phyloP scores from a whole-genome alignment of 345 rosid genomes.

The Eucalyptus erythrocorys region DNA sequence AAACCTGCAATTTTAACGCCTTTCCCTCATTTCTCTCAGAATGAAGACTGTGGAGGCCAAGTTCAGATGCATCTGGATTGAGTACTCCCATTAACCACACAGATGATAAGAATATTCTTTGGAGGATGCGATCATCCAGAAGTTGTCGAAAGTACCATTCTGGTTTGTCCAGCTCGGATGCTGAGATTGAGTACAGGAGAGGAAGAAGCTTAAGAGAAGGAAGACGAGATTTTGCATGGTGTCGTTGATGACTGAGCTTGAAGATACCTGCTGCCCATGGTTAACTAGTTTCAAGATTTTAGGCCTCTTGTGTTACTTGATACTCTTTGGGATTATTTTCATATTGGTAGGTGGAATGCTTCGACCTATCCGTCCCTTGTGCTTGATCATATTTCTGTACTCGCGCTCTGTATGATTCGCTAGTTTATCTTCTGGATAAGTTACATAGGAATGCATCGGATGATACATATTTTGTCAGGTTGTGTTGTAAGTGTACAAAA shows the following conservation, averaged over 20 bases:
- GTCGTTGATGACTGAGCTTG: slow-evolving; percentile 10
- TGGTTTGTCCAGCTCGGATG: slow-evolving; percentile 84
- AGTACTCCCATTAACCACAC: slow-evolving; percentile 17
- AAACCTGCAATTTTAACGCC: background rate
- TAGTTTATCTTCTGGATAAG: background rate
- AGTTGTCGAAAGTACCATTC: slow-evolving; percentile 52
- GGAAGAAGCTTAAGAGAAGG: slow-evolving; percentile 90
- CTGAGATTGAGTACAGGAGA: slow-evolving; percentile 90
- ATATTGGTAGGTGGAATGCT: slow-evolving; percentile 18
- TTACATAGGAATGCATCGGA: background rate
- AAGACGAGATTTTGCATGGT: slow-evolving; percentile 49
- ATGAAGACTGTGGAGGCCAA: slow-evolving; percentile 24
- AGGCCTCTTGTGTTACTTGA: background rate
- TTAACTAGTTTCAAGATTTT: background rate
- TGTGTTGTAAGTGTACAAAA: background rate
- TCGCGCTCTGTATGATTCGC: background rate
- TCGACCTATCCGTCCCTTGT: slow-evolving; percentile 7
- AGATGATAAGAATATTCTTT: slow-evolving; percentile 46
- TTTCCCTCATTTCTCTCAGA: slow-evolving; percentile 15
- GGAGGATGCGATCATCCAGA: slow-evolving; percentile 56
- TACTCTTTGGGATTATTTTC: background rate
- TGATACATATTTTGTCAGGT: background rate
- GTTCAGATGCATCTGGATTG: slow-evolving; percentile 25
- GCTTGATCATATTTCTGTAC: background rate
- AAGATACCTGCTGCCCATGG: slow-evolving; percentile 5